Conservation (phyloP, 1,139 yeast genomes). For the Blastobotrys aristatus region DNA sequence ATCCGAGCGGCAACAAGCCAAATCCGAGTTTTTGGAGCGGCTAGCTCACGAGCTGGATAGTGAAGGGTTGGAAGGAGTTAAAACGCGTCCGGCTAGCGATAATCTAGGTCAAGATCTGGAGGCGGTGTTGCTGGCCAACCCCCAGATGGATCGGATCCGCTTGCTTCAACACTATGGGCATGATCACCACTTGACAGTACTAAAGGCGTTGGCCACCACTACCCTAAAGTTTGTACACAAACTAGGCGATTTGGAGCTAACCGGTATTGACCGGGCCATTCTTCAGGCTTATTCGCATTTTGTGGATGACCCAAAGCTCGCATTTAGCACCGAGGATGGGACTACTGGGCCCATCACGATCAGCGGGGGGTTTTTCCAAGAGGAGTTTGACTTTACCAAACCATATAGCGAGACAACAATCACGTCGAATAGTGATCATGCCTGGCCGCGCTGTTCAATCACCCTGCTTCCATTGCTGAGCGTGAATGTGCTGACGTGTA, state of each 20-base stretch:
- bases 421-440: constrained; percentile 1
- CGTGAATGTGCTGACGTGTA: constrained; percentile 22
- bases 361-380: constrained; percentile 20
- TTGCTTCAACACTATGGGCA: constrained; percentile 17
- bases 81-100: too few species aligned
- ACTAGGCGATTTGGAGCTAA: constrained; percentile 9
- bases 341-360: constrained; percentile 14
- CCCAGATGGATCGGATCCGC: constrained; percentile 13
- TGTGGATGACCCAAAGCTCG: constrained; percentile 1
- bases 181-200: constrained; percentile 9
- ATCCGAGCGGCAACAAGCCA: constrained; percentile 6
- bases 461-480: constrained; percentile 23
- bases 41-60: not conserved
- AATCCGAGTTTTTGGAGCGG: not conserved
- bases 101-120: constrained; percentile 9
- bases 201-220: constrained; percentile 16
- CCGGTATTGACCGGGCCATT: constrained; percentile 19
- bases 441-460: constrained; percentile 25
- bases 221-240: constrained; percentile 9
- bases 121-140: constrained; percentile 5
- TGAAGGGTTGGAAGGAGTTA: not conserved
- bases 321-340: not conserved
- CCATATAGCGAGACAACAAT: not conserved
- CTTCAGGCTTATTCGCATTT: constrained; percentile 13
- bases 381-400: constrained; percentile 20